Evolutionary conservation across 805 yeast species (phyloP).

Genomic region (Spathaspora hagerdaliae): DNA sequence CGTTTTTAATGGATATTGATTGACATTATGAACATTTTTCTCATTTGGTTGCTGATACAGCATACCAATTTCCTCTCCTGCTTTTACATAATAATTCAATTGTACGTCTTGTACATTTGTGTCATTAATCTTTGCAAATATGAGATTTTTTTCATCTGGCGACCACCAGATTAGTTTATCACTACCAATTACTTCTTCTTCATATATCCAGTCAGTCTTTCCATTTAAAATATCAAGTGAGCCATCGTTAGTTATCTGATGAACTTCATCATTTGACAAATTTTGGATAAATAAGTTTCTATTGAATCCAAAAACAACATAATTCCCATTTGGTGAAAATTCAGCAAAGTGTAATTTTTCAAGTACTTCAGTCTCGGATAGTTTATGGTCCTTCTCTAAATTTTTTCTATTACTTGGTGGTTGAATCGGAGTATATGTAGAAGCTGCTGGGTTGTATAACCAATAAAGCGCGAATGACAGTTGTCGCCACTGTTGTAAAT

Average conservation of each 20-base stretch:
- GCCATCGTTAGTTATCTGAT: conserved; percentile 50
- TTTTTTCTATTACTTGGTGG: conserved; percentile 14
- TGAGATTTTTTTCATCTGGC: conserved; percentile 52
- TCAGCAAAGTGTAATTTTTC: conserved; percentile 47
- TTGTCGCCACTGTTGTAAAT: conserved; percentile 39
- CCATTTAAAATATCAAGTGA: conserved; percentile 54
- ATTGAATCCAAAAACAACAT: conserved; percentile 51
- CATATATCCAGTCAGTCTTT: conserved; percentile 80
- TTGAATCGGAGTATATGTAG: conserved; percentile 29
- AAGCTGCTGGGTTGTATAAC: conserved; percentile 26
- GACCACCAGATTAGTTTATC: conserved; percentile 75
- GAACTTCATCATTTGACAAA: conserved; percentile 18
- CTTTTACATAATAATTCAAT: conserved; percentile 47
- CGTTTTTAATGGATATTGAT: conserved; percentile 46
- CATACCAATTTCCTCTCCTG: conserved; percentile 13
- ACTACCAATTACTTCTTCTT: conserved; percentile 64
- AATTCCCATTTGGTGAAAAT: conserved; percentile 60
- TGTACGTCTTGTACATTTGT: conserved; percentile 50
- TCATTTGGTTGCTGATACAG: conserved; percentile 9
- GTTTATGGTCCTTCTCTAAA: conserved; percentile 2
- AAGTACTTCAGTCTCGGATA: conserved; percentile 11
- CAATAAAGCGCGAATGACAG: conserved; percentile 35
- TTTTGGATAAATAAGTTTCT: conserved; percentile 52
- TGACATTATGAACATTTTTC: conserved; percentile 10
- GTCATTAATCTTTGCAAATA: conserved; percentile 57